A percentile compares a stretch with the other conserved stretches of the same genome.
Conservation (phyloP, 2,329 filamentous ascomycete genomes). For the Trichoderma semiorbis region DNA sequence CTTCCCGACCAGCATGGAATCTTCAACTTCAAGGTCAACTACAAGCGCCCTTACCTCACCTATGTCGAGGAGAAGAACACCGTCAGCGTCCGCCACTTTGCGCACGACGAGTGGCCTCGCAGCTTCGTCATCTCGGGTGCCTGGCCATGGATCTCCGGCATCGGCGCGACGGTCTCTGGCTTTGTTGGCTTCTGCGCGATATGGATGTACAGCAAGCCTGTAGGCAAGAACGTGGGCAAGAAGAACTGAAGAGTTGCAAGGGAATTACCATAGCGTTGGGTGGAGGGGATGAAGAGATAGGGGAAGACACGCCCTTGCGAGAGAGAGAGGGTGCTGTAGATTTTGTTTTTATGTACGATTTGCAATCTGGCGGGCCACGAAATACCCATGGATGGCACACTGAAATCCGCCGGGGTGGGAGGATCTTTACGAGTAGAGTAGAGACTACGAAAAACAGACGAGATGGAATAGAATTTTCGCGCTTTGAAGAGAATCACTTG, state of each 20-base stretch:
- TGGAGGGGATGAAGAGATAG: neutral
- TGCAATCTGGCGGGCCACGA: slow-evolving; percentile 1
- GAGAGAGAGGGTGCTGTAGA: neutral
- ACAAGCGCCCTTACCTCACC: slow-evolving; percentile 90
- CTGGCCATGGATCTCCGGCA: slow-evolving; percentile 91
- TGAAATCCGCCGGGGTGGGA: neutral
- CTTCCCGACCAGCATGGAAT: slow-evolving; percentile 97
- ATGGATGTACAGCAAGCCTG: slow-evolving; percentile 72
- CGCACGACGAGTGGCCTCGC: slow-evolving; percentile 93
- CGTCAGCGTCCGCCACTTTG: slow-evolving; percentile 92
- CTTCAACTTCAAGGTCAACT: slow-evolving; percentile 97
- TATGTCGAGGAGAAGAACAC: slow-evolving; percentile 91
- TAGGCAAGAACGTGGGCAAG: slow-evolving; percentile 21
- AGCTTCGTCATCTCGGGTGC: slow-evolving; percentile 86
- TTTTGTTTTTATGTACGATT: slow-evolving; percentile 13
- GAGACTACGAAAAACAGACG: slow-evolving; percentile 18
- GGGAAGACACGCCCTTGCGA: neutral
- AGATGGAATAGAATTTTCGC: slow-evolving; percentile 13
- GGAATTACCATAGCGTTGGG: neutral
- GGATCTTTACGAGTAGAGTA: slow-evolving; percentile 24
- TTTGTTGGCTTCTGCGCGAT: slow-evolving; percentile 82
- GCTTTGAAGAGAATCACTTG: neutral
- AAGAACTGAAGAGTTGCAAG: neutral
- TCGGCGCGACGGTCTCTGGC: slow-evolving; percentile 76
- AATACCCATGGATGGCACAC: slow-evolving; percentile 10